Base-by-base conservation (phyloP, 2,329 filamentous ascomycete genomes). In the Clarireedia homoeocarpa region DNA sequence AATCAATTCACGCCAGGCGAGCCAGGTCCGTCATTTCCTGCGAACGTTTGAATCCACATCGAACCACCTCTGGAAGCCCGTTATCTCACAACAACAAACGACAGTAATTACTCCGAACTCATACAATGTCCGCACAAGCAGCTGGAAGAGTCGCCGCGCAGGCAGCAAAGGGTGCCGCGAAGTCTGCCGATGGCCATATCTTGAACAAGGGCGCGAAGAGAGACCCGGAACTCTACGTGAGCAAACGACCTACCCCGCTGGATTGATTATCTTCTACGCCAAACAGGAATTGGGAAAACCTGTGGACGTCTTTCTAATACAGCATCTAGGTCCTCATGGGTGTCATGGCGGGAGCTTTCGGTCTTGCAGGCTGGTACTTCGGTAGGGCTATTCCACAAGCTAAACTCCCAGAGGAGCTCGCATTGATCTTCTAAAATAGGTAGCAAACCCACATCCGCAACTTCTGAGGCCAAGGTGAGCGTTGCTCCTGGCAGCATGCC, bases 301-400 rank as follows among this genome's bases (percentile, higher is more conserved):
- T 14, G 39, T 5, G 39, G 5, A 42, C 3, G 14, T 34, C 30
- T 39, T 23, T 23, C 30, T 39, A 6, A 50, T 27, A 14, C 30
- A 34, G 45, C 34, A 4, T 27, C 20, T 49, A 97, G 94, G 84
- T 97, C 70, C 87, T 99, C 64, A 82, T 91, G 62, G 89, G 84
- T 70, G 85, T 97, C 72, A 96, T 97, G 90, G 85, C 87, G 67
- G 85, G 86, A 72, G 88, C 89, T 67, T 88, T 96, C 70, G 85
- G 85, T 69, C 84, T 94, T 67, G 92, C 89, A 65, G 92, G 92
- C 71, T 95, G 85, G 84, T 90, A 91, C 77, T 89, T 94, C 68
- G 87, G 87, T 89, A 80, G 39, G 53, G 38, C 15, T 17, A 51
- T 52, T 57, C 58, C 47, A 49, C 39, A 40, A 27, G 20, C 14